Conservation (phyloP, 1,284 basidiomycete genomes). For the Violaceomyces palustris region DNA sequence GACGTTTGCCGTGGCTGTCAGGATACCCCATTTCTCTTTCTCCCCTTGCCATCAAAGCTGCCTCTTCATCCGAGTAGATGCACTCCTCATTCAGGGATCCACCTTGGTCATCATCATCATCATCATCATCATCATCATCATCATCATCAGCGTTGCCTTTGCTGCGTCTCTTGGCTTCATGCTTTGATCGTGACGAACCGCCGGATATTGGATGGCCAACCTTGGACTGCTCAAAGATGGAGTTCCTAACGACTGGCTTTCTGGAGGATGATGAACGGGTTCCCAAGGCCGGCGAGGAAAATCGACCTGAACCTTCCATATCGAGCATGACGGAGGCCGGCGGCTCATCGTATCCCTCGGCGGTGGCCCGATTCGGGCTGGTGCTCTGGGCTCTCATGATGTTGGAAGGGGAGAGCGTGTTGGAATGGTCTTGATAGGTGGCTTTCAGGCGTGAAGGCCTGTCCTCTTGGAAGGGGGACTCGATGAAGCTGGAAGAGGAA, state of each 20-base stretch:
- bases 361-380: neutral
- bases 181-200: conserved; percentile 6
- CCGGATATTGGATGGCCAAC: conserved; percentile 3
- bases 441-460: too few relatives aligned
- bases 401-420: conserved; percentile 5
- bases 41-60: conserved; percentile 7
- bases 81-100: conserved; percentile 8
- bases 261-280: too few relatives aligned
- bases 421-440: conserved; percentile 65
- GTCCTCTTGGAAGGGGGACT: too few relatives aligned
- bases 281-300: too few relatives aligned
- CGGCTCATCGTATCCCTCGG: neutral
- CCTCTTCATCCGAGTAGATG: conserved; percentile 22
- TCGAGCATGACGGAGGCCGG: neutral
- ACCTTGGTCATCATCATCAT: conserved; percentile 17
- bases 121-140: conserved; percentile 8
- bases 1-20: neutral
- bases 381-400: neutral
- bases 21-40: neutral
- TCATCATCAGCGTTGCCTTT: conserved; percentile 1
- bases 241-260: too few relatives aligned
- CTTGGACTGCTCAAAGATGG: conserved; percentile 30
- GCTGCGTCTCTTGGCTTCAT: conserved; percentile 19
- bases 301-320: conserved; percentile 56
- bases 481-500: too few relatives aligned